phyloP scores from a whole-genome alignment of 768 basidiomycete species.

The Kwoniella mangroviensis region DNA sequence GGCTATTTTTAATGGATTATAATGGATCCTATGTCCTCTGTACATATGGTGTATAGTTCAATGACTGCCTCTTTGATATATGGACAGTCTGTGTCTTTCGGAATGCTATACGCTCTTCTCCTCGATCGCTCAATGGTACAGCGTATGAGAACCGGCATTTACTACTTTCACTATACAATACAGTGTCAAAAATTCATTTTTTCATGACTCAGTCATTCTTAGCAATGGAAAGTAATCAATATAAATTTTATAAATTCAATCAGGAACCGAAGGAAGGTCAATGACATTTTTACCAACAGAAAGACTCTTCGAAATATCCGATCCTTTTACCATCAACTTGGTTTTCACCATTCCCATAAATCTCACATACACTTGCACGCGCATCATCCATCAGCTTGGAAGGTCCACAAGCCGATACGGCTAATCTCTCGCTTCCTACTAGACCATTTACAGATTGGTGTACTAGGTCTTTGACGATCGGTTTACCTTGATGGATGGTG shows the following conservation, averaged over 20 bases:
- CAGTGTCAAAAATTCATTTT: too few species aligned
- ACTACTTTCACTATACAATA: too few species aligned
- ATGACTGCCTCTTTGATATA: too few species aligned
- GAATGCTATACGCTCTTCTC: too few species aligned
- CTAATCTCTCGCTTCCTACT: conserved; percentile 26
- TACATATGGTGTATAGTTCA: too few species aligned
- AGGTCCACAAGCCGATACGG: conserved; percentile 38
- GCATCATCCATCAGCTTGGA: conserved; percentile 34
- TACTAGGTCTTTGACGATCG: conserved; percentile 16
- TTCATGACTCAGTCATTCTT: too few species aligned
- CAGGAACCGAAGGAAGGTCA: too few species aligned
- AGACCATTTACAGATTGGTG: neutral
- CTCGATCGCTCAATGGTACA: too few species aligned
- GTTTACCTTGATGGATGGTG: conserved; percentile 20
- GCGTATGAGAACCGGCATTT: too few species aligned
- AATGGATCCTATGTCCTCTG: neutral
- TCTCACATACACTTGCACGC: conserved; percentile 18
- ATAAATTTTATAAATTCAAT: too few species aligned
- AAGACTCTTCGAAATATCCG: conserved; percentile 40
- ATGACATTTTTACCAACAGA: conserved; percentile 31
- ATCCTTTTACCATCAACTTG: conserved; percentile 26
- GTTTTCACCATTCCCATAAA: conserved; percentile 25
- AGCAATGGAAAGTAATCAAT: too few species aligned
- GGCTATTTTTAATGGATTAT: neutral
- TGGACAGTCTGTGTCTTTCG: too few species aligned